Base-by-base conservation (phyloP, 2,329 filamentous ascomycete genomes). In the Ascosphaera aggregata region DNA sequence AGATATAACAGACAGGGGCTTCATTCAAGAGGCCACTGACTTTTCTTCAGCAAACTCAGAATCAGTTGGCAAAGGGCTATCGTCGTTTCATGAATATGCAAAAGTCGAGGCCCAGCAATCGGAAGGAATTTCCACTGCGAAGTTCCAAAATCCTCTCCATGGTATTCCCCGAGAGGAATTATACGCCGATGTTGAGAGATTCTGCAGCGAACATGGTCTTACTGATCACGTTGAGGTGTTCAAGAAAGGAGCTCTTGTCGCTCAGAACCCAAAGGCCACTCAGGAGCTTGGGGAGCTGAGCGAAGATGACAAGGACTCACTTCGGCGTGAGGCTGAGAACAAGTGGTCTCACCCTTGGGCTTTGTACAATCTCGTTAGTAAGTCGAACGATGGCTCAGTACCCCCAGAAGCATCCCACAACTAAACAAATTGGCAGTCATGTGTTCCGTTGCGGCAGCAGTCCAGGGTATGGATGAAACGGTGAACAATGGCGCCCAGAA, bases 131-230 rank as follows among this genome's bases (percentile, higher is more conserved):
- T n/a, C n/a, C 2, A 45, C 9, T 17, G 40, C 46, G 34, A 49
- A 49, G 13, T 60, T 69, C 40, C 58, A 63, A 40, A 75, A 74
- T 32, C 66, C 66, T 9, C 56, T 76, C 2, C 62, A 58, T 2
- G 66, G 62, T 0, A 59, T 75, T 5, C 58, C 65, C 2, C 60
- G 62, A 19, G 57, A 65, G 1, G 53, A 64, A 39, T 61, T 76
- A 11, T 51, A 74, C 31, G 51, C 54, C 16, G 59, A 70, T 43
- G 71, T 75, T 2, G 60, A 67, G 34, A 49, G 55, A 0, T 76
- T 73, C 49, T 68, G 65, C 34, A 44, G 49, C 2, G 52, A 63
- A n/a, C 60, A 63, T 38, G 60, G 59, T 7, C 53, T 72, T 2
- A 56, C 57, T 27, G 59, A 66, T 17, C 55, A 66, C 16, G 48